These are phyloP conservation scores for Peronosclerospora sorghi DNA, from an alignment of 352 stramenopile genomes.

Conservation along the genomic window DNA sequence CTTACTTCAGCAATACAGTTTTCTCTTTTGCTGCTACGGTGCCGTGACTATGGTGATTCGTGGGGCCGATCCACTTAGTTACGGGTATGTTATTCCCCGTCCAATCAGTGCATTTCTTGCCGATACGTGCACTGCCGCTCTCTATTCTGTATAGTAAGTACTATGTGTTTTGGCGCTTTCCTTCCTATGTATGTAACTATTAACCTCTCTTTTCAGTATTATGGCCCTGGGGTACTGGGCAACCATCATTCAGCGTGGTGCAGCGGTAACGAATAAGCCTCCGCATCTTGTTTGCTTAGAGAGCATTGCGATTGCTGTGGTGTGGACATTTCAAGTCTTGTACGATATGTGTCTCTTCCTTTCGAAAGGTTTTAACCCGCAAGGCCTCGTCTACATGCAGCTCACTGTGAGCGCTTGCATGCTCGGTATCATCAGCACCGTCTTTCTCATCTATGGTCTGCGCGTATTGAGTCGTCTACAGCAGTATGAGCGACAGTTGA, in stretches of 20 bases:
- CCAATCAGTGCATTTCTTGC: slow-evolving; percentile 28
- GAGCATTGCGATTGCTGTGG: slow-evolving; percentile 20
- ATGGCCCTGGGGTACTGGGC: slow-evolving; percentile 39
- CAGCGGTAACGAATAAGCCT: slow-evolving; percentile 21
- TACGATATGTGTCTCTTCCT: slow-evolving; percentile 32
- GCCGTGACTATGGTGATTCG: slow-evolving; percentile 33
- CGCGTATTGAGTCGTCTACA: slow-evolving; percentile 27
- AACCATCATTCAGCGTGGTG: slow-evolving; percentile 30
- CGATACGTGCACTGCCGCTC: slow-evolving; percentile 33
- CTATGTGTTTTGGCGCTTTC: background rate
- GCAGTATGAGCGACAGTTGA: slow-evolving; percentile 26
- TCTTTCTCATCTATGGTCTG: slow-evolving; percentile 34
- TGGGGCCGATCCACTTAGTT: slow-evolving; percentile 30
- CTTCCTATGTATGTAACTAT: background rate
- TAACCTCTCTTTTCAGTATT: slow-evolving; percentile 14
- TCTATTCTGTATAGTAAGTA: slow-evolving; percentile 46
- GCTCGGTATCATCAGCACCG: slow-evolving; percentile 30
- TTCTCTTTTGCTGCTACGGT: slow-evolving; percentile 33
- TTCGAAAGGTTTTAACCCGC: slow-evolving; percentile 31
- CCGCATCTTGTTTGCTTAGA: slow-evolving; percentile 23
- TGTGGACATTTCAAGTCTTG: slow-evolving; percentile 35
- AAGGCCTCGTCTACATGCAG: slow-evolving; percentile 28
- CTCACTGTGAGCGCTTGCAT: slow-evolving; percentile 28
- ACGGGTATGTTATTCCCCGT: slow-evolving; percentile 28
- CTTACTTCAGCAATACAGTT: slow-evolving; percentile 32